Conservation (phyloP, 192 early-diverging fungal species). For the Thamnidium elegans region DNA sequence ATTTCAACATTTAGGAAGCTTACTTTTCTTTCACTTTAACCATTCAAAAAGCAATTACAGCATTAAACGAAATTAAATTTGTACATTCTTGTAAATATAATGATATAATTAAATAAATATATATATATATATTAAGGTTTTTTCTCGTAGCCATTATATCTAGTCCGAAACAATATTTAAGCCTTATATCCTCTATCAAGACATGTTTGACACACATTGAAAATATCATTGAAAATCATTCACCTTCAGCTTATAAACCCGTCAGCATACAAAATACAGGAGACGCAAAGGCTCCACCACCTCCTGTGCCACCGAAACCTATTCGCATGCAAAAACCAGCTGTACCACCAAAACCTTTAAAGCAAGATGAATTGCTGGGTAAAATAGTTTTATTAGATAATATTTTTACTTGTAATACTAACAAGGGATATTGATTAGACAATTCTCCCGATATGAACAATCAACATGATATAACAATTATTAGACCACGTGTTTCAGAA, state of each 20-base stretch:
- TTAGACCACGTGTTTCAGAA: neutral
- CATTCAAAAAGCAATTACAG: slow-evolving; percentile 41
- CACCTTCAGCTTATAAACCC: slow-evolving; percentile 14
- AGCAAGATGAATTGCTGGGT: slow-evolving; percentile 17
- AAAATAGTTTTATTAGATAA: neutral
- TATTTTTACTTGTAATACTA: neutral
- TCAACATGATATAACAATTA: neutral
- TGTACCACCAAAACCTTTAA: slow-evolving; percentile 53
- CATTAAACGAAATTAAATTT: slow-evolving; percentile 54
- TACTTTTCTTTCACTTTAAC: slow-evolving; percentile 48
- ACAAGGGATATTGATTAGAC: slow-evolving; percentile 4
- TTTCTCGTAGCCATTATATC: slow-evolving; percentile 26
- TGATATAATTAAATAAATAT: neutral
- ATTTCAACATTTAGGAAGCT: slow-evolving; percentile 55
- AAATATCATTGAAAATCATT: slow-evolving; percentile 24
- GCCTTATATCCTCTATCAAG: slow-evolving; percentile 25
- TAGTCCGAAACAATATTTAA: slow-evolving; percentile 22
- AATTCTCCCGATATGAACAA: slow-evolving; percentile 15
- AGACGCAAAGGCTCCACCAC: slow-evolving; percentile 23
- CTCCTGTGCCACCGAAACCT: slow-evolving; percentile 56
- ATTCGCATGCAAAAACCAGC: slow-evolving; percentile 47
- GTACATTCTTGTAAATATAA: slow-evolving; percentile 51
- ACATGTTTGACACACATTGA: slow-evolving; percentile 29
- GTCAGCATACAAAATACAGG: slow-evolving; percentile 17
- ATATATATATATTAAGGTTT: neutral